Evolutionary conservation across 1,284 basidiomycete species (phyloP), one percentile per base, ranked within the genome.

Genomic region (Heterobasidion parviporum): DNA sequence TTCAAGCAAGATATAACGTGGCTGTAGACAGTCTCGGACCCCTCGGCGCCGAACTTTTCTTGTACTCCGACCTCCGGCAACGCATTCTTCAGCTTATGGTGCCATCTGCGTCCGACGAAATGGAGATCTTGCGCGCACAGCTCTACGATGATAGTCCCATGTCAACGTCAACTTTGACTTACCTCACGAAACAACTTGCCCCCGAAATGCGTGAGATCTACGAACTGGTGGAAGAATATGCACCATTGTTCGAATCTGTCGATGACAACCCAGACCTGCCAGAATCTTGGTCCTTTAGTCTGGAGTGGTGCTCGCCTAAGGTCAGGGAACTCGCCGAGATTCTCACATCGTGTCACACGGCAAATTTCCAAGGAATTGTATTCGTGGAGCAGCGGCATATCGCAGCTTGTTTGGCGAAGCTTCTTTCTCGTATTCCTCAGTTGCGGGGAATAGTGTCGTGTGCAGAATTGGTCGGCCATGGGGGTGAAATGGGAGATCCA

Each of bases 381-480:
- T 94, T 94, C 65, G 89, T 90, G 8, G 83, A 92, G 60, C 89
- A 91, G 65, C 77, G 91, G 7, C 87, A 91, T 62, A 77, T 88
- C 16, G 92, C 89, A 2, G 72, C 78, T n/a, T 81, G 81, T 50
- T 74, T 94, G 7, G 76, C 87, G 1, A 79, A 74, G 63, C 68
- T 92, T 20, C 70, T 94, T 4, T 74, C 78, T 1, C 76, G 74
- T 38, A 75, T 89, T 6, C 76, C 82, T 0, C 74, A 77, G 43
- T 67, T 91, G 10, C 71, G 73, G 58, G 77, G 74, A 4, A 75
- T 79, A 63, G 74, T 93, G 53, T 74, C 75, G 12, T 80, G 83
- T 52, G 82, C 77, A 0, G 80, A 82, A 58, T 74, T 92, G 46
- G 81, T 91, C 6, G 91, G 92, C 0, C 82, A 89, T 60, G 85